A percentile compares a stretch with the other conserved stretches of the same genome.
These are phyloP conservation scores for Lodderomyces metapsilosis DNA, from an alignment of 1,139 yeast genomes.

Conservation along the genomic window DNA sequence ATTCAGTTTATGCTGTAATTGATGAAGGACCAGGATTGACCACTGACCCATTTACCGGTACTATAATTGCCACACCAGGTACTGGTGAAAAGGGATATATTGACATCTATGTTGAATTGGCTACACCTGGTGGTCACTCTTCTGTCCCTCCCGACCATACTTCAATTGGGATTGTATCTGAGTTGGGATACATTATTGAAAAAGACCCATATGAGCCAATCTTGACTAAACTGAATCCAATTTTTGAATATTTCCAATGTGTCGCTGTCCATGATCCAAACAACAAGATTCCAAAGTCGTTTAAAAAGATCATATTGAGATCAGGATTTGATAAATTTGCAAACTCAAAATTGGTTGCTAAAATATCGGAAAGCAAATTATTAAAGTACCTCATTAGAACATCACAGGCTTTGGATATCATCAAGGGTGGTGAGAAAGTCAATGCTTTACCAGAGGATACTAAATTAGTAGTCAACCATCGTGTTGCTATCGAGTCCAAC, in stretches of 20 bases:
- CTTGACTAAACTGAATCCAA: constrained; percentile 34
- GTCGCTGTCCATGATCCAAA: constrained; percentile 31
- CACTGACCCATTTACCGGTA: constrained; percentile 26
- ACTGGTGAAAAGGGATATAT: constrained; percentile 44
- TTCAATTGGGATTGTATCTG: constrained; percentile 44
- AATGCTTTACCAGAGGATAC: constrained; percentile 43
- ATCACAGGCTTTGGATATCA: constrained; percentile 38
- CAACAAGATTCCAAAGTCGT: constrained; percentile 18
- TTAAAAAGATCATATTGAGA: constrained; percentile 29
- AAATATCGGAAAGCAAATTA: constrained; percentile 16
- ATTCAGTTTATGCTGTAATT: constrained; percentile 32
- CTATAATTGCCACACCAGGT: constrained; percentile 37
- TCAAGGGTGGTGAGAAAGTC: constrained; percentile 39
- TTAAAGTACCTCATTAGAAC: constrained; percentile 32
- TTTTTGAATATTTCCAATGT: constrained; percentile 33
- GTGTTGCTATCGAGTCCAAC: constrained; percentile 26
- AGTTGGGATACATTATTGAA: constrained; percentile 38
- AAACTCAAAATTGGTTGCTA: constrained; percentile 25
- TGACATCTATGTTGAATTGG: constrained; percentile 32
- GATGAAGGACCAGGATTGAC: constrained; percentile 44
- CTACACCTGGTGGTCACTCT: constrained; percentile 48
- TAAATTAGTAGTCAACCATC: constrained; percentile 31
- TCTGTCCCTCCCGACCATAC: constrained; percentile 48
- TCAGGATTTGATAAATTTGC: constrained; percentile 35
- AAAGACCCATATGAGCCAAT: constrained; percentile 34